Evolutionary conservation across 192 early-diverging fungal genomes (phyloP), one percentile per base, ranked within the genome.

Genomic region (Coemansia sp.): DNA sequence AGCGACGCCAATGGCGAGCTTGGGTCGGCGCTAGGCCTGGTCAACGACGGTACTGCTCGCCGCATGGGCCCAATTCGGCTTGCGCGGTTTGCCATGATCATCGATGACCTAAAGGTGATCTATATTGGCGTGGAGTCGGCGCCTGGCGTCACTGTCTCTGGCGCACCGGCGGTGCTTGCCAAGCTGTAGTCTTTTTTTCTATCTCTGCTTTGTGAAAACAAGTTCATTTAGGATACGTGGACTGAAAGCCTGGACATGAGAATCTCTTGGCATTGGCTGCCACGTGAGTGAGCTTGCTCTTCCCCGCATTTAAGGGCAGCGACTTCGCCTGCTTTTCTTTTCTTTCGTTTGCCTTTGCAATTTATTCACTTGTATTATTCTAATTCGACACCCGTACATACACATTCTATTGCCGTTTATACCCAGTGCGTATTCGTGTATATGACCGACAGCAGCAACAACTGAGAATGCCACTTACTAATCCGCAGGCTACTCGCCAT

Each of bases 1-100:
- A 89, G 90, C 38, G 93, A 94, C 72, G 92, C 89, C 41, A 91
- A 89, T 75, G 89, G 85, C 64, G 87, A 86, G 20, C 91, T 92
- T 44, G 84, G 86, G 27, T 76, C 75, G 27, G 88, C 88, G n/a
- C 83, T 93, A 10, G 93, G 93, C 36, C 83, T 94, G 39, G 74
- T 74, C 57, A 73, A 74, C 44, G 88, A 91, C 70, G 79, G 87
- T 64, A 87, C 87, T 22, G 83, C 85, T 71, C 74, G 70, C 13
- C 87, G 88, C 50, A 87, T 93, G 85, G 92, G 92, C 63, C 74
- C 85, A 31, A 69, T 90, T 47, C 86, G 93, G 18, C 85, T 90
- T 38, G 75, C 88, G 72, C 88, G 93, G 68, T 93, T 90, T 64
- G 93, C 92, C 9, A 78, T 92, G 68, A 83, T 92, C 46, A 81